A percentile compares a stretch with the other conserved stretches of the same genome.
Conservation (phyloP, 2,329 filamentous ascomycete genomes). For the Penicillium paneum region DNA sequence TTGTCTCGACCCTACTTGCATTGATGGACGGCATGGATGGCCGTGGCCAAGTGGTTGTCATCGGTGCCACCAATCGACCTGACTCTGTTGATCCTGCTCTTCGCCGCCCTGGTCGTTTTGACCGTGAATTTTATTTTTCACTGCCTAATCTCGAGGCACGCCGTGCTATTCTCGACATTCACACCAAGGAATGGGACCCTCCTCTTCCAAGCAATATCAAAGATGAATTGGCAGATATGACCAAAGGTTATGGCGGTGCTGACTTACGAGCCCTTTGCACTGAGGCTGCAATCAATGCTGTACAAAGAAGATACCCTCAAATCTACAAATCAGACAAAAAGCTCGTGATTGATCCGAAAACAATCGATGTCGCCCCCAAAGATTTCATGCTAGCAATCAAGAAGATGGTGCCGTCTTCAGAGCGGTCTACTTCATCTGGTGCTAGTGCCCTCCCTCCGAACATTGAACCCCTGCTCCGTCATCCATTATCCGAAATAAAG, state of each 20-base stretch:
- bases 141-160: slow-evolving; percentile 77
- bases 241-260: slow-evolving; percentile 94
- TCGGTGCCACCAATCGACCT: slow-evolving; percentile 95
- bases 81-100: slow-evolving; percentile 97
- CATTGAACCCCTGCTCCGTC: slow-evolving; percentile 75
- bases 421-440: slow-evolving; percentile 80
- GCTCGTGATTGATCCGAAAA: slow-evolving; percentile 78
- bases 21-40: slow-evolving; percentile 98
- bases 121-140: slow-evolving; percentile 97
- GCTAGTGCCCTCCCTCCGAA: slow-evolving; percentile 75
- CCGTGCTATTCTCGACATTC: slow-evolving; percentile 86
- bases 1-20: slow-evolving; percentile 88
- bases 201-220: slow-evolving; percentile 74
- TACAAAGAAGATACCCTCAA: slow-evolving; percentile 92
- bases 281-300: slow-evolving; percentile 90
- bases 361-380: slow-evolving; percentile 81
- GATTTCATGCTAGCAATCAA: slow-evolving; percentile 98
- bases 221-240: slow-evolving; percentile 73
- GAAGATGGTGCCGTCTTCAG: slow-evolving; percentile 92
- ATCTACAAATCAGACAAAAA: slow-evolving; percentile 91
- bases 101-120: slow-evolving; percentile 87
- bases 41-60: slow-evolving; percentile 96
- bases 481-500: slow-evolving; percentile 68
- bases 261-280: slow-evolving; percentile 92
- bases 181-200: slow-evolving; percentile 88